Evolutionary conservation across 176 grass and related monocot genomes (phyloP).

Genomic region (maize (Zea mays)): Zm-B73-REFERENCE-NAM-5.0 NC_050098.1:226825501-226826000

Average conservation of each 20-base stretch:
- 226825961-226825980: slow-evolving; percentile 68
- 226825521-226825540: not conserved
- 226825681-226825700: not conserved
- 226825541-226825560: no score
- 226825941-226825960: slow-evolving; percentile 52
- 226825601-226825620: not conserved
- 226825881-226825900: slow-evolving; percentile 42
- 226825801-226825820: slow-evolving; percentile 77
- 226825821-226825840: slow-evolving; percentile 71
- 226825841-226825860: slow-evolving; percentile 55
- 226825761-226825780: slow-evolving; percentile 82
- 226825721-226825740: slow-evolving; percentile 15
- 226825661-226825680: slow-evolving; percentile 15
- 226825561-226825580: no score
- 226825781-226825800: slow-evolving; percentile 70
- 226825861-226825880: slow-evolving; percentile 61
- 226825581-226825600: no score
- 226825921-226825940: slow-evolving; percentile 38
- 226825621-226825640: not conserved
- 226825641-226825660: slow-evolving; percentile 25
- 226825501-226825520: slow-evolving; percentile 30
- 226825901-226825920: slow-evolving; percentile 35
- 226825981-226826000: slow-evolving; percentile 77
- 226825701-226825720: slow-evolving; percentile 21
- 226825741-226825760: slow-evolving; percentile 68